Base-by-base conservation (phyloP, 768 basidiomycete genomes). In the Floccularia luteovirens region DNA sequence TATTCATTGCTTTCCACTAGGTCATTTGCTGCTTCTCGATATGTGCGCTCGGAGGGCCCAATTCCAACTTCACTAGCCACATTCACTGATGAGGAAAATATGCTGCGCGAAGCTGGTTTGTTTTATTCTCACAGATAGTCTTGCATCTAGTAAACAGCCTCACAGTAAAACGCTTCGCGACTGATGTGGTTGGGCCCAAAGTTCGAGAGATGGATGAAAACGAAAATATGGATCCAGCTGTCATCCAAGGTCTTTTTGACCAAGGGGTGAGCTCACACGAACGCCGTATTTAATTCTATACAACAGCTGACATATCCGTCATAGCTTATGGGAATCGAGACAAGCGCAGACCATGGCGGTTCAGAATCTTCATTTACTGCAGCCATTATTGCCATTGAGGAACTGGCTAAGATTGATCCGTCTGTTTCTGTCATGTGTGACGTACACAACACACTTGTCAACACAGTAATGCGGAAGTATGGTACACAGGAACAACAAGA, bases 201-300 rank as follows among this genome's bases (percentile, higher is more conserved):
- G 93, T 96, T 43, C 75, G 81, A 16, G 91, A 93, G 59, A 99
- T 99, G 96, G 96, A 99, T 54, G 96, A 99, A 71, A 86, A 82
- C 41, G 94, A 99, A 63, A 65, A 59, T 42, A 98, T 99, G 94
- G 92, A 97, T 56, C 79, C 88, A 1, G 71, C 64, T 0, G 59
- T 99, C 46, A 89, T 98, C 54, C 70, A 85, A 52, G 90, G 81
- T 0, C 72, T 97, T 10, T 99, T 97, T 46, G 91, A 96, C 36
- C 91, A 96, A 63, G 96, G 96, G 13, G 91, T 94, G 55, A 52
- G 86, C 63, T 2, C 27, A 25, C n/a, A n/a, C n/a, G n/a, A n/a
- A n/a, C n/a, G 30, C 24, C 25, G 31, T 30, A 10, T 11, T 43
- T 41, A 24, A 14, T 31, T 42, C 35, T 13, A 13, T 40, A 31